Percentiles rank a stretch among this genome's conserved stretches.
Evolutionary conservation across 139 green algal species (phyloP).

Genomic region (Coelastrella sp.): DNA sequence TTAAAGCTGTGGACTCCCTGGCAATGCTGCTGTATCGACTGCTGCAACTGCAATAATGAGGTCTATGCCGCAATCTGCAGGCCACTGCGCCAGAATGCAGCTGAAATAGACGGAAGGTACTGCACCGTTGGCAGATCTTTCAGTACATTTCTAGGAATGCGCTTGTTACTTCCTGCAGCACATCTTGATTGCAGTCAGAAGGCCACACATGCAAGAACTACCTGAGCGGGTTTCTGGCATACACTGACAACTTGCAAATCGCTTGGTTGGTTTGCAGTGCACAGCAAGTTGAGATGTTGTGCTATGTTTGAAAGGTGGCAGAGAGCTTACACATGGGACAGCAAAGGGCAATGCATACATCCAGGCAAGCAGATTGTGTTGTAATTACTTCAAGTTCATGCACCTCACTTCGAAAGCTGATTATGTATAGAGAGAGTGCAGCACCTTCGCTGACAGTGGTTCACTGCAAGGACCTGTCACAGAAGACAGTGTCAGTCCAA

Average conservation of each 20-base stretch:
- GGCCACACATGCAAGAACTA: neutral
- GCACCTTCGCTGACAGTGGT: no score
- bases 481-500: no score
- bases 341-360: no score
- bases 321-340: no score
- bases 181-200: neutral
- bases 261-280: no score
- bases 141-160: constrained; percentile 9
- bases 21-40: neutral
- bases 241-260: neutral
- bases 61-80: constrained; percentile 10
- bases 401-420: no score
- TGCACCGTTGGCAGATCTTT: neutral
- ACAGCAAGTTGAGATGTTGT: no score
- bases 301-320: no score
- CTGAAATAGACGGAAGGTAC: neutral
- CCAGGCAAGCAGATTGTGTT: no score
- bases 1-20: constrained; percentile 1
- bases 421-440: no score
- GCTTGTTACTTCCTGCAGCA: neutral
- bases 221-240: neutral
- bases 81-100: neutral
- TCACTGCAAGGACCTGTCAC: no score
- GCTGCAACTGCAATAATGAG: neutral
- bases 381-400: no score